Base-by-base conservation (phyloP, 768 basidiomycete genomes). In the Boletus pseudo-olivaceus region DNA sequence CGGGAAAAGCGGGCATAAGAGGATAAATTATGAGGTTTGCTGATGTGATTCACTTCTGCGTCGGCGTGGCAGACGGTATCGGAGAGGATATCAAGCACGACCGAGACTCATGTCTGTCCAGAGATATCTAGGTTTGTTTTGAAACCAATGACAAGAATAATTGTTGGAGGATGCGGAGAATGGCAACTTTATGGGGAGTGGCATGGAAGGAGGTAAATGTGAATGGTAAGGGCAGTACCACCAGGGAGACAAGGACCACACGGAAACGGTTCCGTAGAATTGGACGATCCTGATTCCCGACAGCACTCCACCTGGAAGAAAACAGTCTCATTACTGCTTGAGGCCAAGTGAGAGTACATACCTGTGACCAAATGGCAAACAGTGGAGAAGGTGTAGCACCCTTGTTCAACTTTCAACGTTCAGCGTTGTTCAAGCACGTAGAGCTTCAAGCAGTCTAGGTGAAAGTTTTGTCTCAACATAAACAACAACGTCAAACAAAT, bases 401-500 rank as follows among this genome's bases (percentile, higher is more conserved):
- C 7, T 35, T 17, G 34, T 35, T 37, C 17, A 19, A 39, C 23
- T 23, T 23, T 39, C 10, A 7, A 39, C 10, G n/a, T 23, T 39
- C 10, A 7, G 19, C 10, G n/a, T 20, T 39, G 19, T 11, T 12
- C 19, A 39, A 11, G 4, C 7, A 15, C 7, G 5, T n/a, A 17
- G 17, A 35, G 34, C 12, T 40, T 34, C 33, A 14, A 14, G 1
- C 5, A n/a, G n/a, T n/a, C n/a, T n/a, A 35, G 34, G 34, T 6
- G 34, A 34, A 3, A 35, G 34, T 33, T 23, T 23, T 2, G 23
- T 23, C 29, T 4, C 29, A 35, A 6, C 4, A 6, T 23, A 26
- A 29, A 45, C 14, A 54, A 56, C 40, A 53, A 46, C 14, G 26
- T n/a, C 53, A 62, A 62, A 62, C 45, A 59, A 59, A 46, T 32